Conservation (phyloP, 805 yeast genomes). For the Starmera quercuum region DNA sequence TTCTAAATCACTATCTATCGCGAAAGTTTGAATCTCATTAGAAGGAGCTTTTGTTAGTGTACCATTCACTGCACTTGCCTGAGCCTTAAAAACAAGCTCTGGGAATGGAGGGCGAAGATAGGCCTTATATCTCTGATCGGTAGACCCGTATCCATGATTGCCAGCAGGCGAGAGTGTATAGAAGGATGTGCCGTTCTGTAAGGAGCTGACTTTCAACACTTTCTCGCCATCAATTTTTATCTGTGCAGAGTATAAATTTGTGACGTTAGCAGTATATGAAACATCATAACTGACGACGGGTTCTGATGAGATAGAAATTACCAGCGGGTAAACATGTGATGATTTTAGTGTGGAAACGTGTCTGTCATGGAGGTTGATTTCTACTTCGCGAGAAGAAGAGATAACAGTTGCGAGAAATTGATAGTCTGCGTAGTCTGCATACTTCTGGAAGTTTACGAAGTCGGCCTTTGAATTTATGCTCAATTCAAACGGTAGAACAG, state of each 20-base stretch:
- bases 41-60: conserved; percentile 11
- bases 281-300: conserved; percentile 9
- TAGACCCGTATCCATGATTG: conserved; percentile 37
- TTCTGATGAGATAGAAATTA: conserved; percentile 6
- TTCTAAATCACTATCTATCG: too few relatives aligned
- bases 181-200: conserved; percentile 38
- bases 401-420: conserved; percentile 22
- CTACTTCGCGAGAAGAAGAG: conserved; percentile 6
- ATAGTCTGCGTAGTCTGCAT: conserved; percentile 30
- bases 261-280: conserved; percentile 11
- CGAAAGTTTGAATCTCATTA: too few relatives aligned
- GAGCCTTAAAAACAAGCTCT: conserved; percentile 21
- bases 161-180: conserved; percentile 36
- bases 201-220: conserved; percentile 14
- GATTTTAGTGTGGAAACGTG: conserved; percentile 5
- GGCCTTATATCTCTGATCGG: conserved; percentile 21
- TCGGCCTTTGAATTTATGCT: conserved; percentile 16
- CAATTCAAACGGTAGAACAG: conserved; percentile 15
- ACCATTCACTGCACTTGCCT: conserved; percentile 28
- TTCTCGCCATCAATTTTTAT: conserved; percentile 11
- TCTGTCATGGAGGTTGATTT: conserved; percentile 10
- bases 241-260: conserved; percentile 14
- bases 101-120: conserved; percentile 15
- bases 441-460: conserved; percentile 30
- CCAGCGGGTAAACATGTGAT: conserved; percentile 14